These are phyloP conservation scores for Tylopilus vinaceipallidus DNA, from an alignment of 768 basidiomycete species.

Conservation along the genomic window DNA sequence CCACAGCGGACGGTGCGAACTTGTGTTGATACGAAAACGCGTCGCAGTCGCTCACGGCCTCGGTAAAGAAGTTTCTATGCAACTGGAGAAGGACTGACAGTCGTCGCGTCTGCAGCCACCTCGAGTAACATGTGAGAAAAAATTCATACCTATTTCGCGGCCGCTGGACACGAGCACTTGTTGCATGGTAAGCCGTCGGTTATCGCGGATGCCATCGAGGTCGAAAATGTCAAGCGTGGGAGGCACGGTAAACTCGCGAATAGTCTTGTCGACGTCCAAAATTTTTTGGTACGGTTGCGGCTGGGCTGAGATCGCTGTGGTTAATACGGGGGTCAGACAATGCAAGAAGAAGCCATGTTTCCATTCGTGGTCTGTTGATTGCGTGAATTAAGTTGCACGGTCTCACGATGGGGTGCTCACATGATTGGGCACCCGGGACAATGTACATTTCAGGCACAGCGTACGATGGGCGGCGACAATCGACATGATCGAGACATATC, in stretches of 20 bases:
- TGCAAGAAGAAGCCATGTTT: constrained; percentile 63
- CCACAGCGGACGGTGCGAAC: constrained; percentile 68
- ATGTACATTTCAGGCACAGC: constrained; percentile 29
- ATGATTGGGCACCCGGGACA: constrained; percentile 28
- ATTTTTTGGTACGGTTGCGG: constrained; percentile 52
- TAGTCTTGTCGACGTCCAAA: constrained; percentile 49
- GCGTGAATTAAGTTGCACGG: constrained; percentile 12
- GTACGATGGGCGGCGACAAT: constrained; percentile 47
- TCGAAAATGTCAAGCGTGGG: constrained; percentile 45
- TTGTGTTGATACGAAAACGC: constrained; percentile 57
- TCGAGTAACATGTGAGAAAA: constrained; percentile 13
- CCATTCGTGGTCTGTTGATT: constrained; percentile 61
- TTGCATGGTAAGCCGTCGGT: constrained; percentile 63
- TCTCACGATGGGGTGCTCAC: constrained; percentile 21
- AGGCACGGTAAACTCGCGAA: constrained; percentile 57
- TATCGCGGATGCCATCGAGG: constrained; percentile 34
- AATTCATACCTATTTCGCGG: constrained; percentile 55
- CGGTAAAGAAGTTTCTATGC: constrained; percentile 66
- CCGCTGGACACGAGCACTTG: constrained; percentile 58
- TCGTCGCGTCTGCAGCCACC: not conserved
- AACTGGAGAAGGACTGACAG: constrained; percentile 60
- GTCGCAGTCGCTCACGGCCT: constrained; percentile 54
- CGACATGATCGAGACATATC: constrained; percentile 61
- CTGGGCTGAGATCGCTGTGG: constrained; percentile 52
- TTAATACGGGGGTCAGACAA: constrained; percentile 62